Base-by-base conservation (phyloP, 805 yeast genomes). In the Metschnikowia proteae region DNA sequence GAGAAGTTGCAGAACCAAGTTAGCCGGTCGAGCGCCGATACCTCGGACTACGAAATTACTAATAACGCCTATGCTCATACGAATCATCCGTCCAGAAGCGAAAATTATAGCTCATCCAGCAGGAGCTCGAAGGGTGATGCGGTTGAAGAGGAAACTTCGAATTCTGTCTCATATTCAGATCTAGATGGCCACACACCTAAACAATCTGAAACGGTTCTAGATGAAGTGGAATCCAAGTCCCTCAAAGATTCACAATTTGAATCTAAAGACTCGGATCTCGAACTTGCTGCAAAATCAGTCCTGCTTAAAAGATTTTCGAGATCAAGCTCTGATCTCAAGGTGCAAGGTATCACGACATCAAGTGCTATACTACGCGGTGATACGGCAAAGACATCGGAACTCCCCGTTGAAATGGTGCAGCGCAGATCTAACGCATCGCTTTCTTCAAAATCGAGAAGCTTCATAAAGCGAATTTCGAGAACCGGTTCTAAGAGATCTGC, bases 391-490 rank as follows among this genome's bases (percentile, higher is more conserved):
- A 10, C 34, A 28, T 38, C 42, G n/a, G 30, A 25, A 9, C 11
- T 30, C 11, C 34, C 43, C 7, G 4, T 29, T 7, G 58, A 53
- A 4, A 52, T 54, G 40, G 59, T 56, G 5, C 61, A 58, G 37
- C 52, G 59, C 33, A 51, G 50, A 31, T 59, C 69, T 1, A 57
- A 51, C n/a, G 56, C 64, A 25, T 63, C 70, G 6, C 49, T 66
- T 26, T 50, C 65, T 1, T 56, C 60, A 23, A 62, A 58, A 36
- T 65, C 74, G 0, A 65, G 61, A 46, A 65, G 58, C 35, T 55
- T 71, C 30, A 65, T 71, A 50, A 69, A 64, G 44, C 49, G 73
- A 33, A 55, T 71, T 6, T 71, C 76, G 0, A 58, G 63, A 11
- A 25, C 58, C 25, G 38, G 50, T 10, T 50, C 55, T 11, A 46